Evolutionary conservation across 805 yeast species (phyloP).

Genomic region (Lachancea dasiensis): DNA sequence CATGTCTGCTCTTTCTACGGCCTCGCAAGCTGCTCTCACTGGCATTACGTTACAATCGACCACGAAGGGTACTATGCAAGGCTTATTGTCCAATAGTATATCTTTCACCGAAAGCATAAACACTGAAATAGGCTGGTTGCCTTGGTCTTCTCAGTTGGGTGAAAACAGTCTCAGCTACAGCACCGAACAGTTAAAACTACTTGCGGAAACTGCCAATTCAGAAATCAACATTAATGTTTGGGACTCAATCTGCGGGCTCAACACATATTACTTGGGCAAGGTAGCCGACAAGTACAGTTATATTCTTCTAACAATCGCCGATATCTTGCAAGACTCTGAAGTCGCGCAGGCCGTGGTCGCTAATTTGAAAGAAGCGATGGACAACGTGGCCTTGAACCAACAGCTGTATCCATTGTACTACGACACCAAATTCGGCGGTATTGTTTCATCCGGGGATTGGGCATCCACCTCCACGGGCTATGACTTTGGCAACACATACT

Average conservation of each 20-base stretch:
- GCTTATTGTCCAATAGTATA: constrained; percentile 37
- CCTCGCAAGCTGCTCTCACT: constrained; percentile 32
- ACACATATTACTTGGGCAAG: constrained; percentile 50
- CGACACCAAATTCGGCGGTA: constrained; percentile 51
- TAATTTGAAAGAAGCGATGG: constrained; percentile 41
- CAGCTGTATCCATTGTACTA: constrained; percentile 47
- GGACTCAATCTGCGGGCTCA: constrained; percentile 34
- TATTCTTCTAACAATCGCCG: constrained; percentile 45
- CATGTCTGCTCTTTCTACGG: constrained; percentile 33
- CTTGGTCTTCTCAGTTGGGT: constrained; percentile 36
- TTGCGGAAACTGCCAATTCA: constrained; percentile 41
- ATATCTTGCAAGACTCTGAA: constrained; percentile 40
- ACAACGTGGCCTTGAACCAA: constrained; percentile 35
- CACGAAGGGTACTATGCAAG: constrained; percentile 47
- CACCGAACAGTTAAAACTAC: constrained; percentile 37
- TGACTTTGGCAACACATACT: constrained; percentile 69
- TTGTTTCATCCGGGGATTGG: constrained; percentile 41
- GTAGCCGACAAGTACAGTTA: constrained; percentile 52
- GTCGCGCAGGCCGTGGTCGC: constrained; percentile 34
- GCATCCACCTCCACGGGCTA: constrained; percentile 41
- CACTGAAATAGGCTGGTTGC: constrained; percentile 39
- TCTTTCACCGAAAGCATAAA: constrained; percentile 37
- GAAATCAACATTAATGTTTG: constrained; percentile 45
- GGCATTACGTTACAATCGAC: constrained; percentile 42
- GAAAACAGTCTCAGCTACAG: constrained; percentile 35